Base-by-base conservation (phyloP, 2,329 filamentous ascomycete species). In the Neoarthrinium moseri region DNA sequence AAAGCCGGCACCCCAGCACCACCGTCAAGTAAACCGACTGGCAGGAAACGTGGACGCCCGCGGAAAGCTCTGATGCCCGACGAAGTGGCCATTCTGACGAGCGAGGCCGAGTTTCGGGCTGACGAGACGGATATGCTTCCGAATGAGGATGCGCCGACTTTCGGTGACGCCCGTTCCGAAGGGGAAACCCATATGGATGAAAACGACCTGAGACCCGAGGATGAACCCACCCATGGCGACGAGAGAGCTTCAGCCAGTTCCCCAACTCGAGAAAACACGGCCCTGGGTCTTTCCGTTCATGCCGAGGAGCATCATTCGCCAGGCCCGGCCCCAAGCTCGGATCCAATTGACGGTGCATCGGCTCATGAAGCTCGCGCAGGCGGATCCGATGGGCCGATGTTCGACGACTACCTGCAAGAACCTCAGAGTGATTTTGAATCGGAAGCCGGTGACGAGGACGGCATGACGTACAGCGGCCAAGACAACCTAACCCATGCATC, bases 401-500 rank as follows among this genome's bases (percentile, higher is more conserved):
- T 32, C 17, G 54, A 61, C 23, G 55, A 52, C 33, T 57, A 55
- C 44, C 44, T 49, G 38, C 48, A 54, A 42, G 58, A 60, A 39
- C 50, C 52, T 15, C 56, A 58, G 6, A 64, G 60, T 50, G 61
- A 64, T 30, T 24, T 50, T 13, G 54, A 53, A 24, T 63, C 61
- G 3, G 51, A 57, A 15, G 47, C 51, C 2, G 55, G 46, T 34
- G 48, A 50, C 24, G 33, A 22, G 5, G 53, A 53, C 13, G 51
- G 35, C 22, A 41, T 50, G 18, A 56, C 51, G 20, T 48, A 55
- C 27, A 52, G 52, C 30, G 48, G 57, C 32, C 59, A 57, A 49
- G 56, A 42, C 35, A 65, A 68, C 24, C 68, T 75, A 37, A 67
- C 69, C 4, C 69, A 75, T 38, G 65, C 65, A 3, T 65, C 63